Percentiles rank a stretch among this genome's conserved stretches.
These are phyloP conservation scores for Mrakiaceae sp. DNA, from an alignment of 1,284 basidiomycete species.

Conservation along the genomic window DNA sequence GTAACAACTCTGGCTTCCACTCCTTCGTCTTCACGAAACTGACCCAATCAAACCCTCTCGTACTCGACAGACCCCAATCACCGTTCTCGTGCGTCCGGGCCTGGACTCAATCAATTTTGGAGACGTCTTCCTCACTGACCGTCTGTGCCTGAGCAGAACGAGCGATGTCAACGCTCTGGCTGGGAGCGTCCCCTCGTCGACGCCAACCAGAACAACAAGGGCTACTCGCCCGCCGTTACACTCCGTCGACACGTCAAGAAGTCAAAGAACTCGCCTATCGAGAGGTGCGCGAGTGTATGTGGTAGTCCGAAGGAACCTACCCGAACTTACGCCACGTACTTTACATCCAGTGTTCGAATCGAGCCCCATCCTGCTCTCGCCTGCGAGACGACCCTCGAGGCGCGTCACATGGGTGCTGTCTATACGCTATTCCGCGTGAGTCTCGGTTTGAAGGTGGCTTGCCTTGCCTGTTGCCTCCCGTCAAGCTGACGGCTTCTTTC, in stretches of 20 bases:
- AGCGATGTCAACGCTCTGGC: slow-evolving; percentile 73
- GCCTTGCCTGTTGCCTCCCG: not conserved
- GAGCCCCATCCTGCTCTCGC: slow-evolving; percentile 57
- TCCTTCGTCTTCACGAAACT: not conserved
- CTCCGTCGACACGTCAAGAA: slow-evolving; percentile 21
- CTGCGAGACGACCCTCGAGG: slow-evolving; percentile 54
- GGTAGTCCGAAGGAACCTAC: slow-evolving; percentile 53
- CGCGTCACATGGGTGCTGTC: slow-evolving; percentile 76
- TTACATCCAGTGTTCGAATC: slow-evolving; percentile 53
- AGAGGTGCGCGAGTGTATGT: slow-evolving; percentile 42
- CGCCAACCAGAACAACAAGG: slow-evolving; percentile 6
- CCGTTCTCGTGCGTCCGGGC: too few species aligned
- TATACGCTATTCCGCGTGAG: slow-evolving; percentile 75
- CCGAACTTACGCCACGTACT: slow-evolving; percentile 53
- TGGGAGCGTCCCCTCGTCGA: slow-evolving; percentile 57
- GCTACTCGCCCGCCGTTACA: slow-evolving; percentile 12
- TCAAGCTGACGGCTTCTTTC: not conserved
- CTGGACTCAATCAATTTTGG: too few species aligned
- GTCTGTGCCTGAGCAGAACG: slow-evolving; percentile 41
- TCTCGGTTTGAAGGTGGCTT: slow-evolving; percentile 21
- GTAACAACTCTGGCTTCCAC: too few species aligned
- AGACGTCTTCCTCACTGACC: too few species aligned
- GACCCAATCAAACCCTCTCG: not conserved
- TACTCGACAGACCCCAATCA: not conserved
- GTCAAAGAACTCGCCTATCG: slow-evolving; percentile 43